Percentiles rank a stretch among this genome's conserved stretches.
Evolutionary conservation across 2,329 filamentous ascomycete genomes (phyloP).

Genomic region (Clarireedia paspali): DNA sequence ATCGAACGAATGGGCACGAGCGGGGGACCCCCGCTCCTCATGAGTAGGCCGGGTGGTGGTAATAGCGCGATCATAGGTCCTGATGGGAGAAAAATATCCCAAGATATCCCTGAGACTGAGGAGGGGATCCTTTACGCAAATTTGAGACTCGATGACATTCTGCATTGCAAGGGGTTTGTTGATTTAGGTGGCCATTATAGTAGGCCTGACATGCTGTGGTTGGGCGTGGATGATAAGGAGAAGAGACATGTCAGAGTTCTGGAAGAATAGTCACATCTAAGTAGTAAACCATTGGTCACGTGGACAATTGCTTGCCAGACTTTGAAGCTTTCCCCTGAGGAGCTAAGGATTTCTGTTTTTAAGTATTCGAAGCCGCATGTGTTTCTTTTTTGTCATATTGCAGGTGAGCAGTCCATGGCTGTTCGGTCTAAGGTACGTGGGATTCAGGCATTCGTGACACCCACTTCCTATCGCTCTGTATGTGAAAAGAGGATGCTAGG

Average conservation of each 20-base stretch:
- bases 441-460: no score
- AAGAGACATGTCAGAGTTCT: conserved; percentile 7
- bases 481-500: no score
- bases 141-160: conserved; percentile 15
- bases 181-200: conserved; percentile 19
- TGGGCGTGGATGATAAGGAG: conserved; percentile 15
- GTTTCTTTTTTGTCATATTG: no score
- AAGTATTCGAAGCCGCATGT: no score
- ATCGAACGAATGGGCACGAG: background rate
- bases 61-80: conserved; percentile 47
- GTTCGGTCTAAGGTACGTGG: no score
- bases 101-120: conserved; percentile 40
- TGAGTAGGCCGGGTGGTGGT: conserved; percentile 38
- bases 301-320: no score
- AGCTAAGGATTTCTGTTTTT: no score
- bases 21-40: conserved; percentile 24
- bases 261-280: background rate
- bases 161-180: conserved; percentile 16
- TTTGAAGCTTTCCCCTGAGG: no score
- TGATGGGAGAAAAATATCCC: conserved; percentile 36
- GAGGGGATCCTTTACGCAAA: conserved; percentile 46
- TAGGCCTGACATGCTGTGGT: conserved; percentile 20
- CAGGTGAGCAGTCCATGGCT: no score
- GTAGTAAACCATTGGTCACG: no score
- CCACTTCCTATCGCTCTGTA: no score